A percentile compares a stretch with the other conserved stretches of the same genome.
These are phyloP conservation scores for Beauveria varroae DNA, from an alignment of 2,329 filamentous ascomycete genomes.

Conservation along the genomic window DNA sequence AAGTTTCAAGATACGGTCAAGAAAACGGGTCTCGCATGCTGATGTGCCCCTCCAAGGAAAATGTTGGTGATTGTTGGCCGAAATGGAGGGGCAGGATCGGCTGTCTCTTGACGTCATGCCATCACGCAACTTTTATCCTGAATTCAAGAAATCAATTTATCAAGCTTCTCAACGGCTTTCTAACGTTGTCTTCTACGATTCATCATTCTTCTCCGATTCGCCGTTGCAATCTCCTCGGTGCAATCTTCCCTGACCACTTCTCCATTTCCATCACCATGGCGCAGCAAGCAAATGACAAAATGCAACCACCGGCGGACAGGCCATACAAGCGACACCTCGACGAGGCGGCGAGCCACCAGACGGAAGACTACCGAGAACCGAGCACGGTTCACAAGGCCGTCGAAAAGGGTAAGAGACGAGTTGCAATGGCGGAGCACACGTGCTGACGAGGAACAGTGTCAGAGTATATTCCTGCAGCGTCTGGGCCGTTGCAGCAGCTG, in stretches of 20 bases:
- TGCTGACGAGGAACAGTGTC: conserved; percentile 24
- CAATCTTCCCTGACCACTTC: too few species aligned
- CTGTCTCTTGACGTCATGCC: conserved; percentile 11
- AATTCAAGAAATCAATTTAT: background rate
- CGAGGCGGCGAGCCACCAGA: conserved; percentile 4
- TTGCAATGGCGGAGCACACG: background rate
- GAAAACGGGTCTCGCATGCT: background rate
- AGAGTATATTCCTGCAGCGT: conserved; percentile 36
- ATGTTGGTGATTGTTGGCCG: conserved; percentile 4
- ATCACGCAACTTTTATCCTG: background rate
- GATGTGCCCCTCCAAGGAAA: conserved; percentile 7
- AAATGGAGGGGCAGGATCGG: conserved; percentile 10
- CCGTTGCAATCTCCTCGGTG: too few species aligned
- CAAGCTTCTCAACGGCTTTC: background rate
- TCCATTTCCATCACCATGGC: background rate
- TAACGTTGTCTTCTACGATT: background rate
- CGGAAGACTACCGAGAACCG: conserved; percentile 1
- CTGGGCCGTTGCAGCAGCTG: conserved; percentile 32
- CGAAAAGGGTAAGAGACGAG: background rate
- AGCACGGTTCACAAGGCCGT: background rate
- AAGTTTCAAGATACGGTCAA: background rate
- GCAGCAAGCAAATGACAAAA: background rate
- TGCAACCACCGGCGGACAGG: conserved; percentile 2
- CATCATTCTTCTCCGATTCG: too few species aligned
- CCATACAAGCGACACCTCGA: conserved; percentile 10